A percentile compares a stretch with the other conserved stretches of the same genome.
Conservation (phyloP, 139 green algal genomes). For the Pleodorina starrii region DNA sequence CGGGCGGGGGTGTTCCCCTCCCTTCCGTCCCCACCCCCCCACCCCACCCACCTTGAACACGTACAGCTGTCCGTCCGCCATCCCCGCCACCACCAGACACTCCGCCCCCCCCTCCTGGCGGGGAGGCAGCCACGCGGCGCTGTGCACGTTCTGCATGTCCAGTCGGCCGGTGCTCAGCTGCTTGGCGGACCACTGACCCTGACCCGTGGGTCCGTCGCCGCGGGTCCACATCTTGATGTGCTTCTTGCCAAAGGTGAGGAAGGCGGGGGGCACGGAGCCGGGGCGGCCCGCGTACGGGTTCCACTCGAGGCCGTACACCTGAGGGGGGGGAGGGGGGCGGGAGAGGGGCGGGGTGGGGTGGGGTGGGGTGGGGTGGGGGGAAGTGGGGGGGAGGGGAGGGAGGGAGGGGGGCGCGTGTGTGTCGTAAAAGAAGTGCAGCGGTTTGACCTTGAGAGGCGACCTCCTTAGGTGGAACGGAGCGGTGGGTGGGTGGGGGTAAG, state of each 20-base stretch:
- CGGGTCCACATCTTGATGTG: slow-evolving; percentile 72
- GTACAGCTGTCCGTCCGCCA: slow-evolving; percentile 72
- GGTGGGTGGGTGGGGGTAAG: too few species aligned
- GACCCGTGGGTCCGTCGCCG: too few species aligned
- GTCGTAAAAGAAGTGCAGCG: too few species aligned
- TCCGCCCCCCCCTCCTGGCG: slow-evolving; percentile 42
- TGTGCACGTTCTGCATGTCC: slow-evolving; percentile 74
- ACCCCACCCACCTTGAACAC: slow-evolving; percentile 68
- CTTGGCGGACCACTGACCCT: slow-evolving; percentile 58
- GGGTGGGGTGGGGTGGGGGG: too few species aligned
- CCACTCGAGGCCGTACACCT: slow-evolving; percentile 84
- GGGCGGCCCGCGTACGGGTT: slow-evolving; percentile 66
- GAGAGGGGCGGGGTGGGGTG: too few species aligned
- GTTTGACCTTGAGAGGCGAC: too few species aligned
- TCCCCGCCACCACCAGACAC: slow-evolving; percentile 69
- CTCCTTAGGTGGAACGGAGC: too few species aligned
- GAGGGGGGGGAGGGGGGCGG: neutral
- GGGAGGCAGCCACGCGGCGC: slow-evolving; percentile 68
- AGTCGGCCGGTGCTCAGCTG: slow-evolving; percentile 67
- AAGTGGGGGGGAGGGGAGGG: too few species aligned
- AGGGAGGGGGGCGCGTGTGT: too few species aligned
- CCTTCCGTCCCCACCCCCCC: too few species aligned
- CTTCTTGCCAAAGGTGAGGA: slow-evolving; percentile 77
- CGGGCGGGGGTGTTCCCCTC: too few species aligned
- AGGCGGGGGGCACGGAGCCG: slow-evolving; percentile 35